Percentiles rank a stretch among this genome's conserved stretches.
Evolutionary conservation across 805 yeast genomes (phyloP).

Genomic region (Candida ovalis): DNA sequence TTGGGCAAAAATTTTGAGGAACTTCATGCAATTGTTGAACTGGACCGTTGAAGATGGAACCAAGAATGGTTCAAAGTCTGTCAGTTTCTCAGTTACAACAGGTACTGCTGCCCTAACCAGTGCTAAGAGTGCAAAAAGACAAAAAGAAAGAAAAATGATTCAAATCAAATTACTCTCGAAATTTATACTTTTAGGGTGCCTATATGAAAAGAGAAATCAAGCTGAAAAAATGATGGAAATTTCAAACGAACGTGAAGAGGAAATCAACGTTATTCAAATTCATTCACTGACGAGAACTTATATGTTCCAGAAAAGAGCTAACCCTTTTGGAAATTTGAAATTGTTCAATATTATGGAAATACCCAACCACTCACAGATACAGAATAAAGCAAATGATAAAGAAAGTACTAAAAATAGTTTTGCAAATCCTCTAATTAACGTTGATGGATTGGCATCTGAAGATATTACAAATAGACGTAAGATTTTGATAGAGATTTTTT

Average conservation of each 20-base stretch:
- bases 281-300: slow-evolving; percentile 53
- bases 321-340: slow-evolving; percentile 62
- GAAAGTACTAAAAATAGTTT: slow-evolving; percentile 3
- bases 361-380: slow-evolving; percentile 5
- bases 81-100: slow-evolving; percentile 25
- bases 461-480: slow-evolving; percentile 55
- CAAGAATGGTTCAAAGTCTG: slow-evolving; percentile 14
- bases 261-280: slow-evolving; percentile 17
- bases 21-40: slow-evolving; percentile 65
- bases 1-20: slow-evolving; percentile 66
- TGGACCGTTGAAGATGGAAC: slow-evolving; percentile 52
- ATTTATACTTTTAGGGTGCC: slow-evolving; percentile 25
- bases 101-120: slow-evolving; percentile 15
- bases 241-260: background rate
- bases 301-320: slow-evolving; percentile 51
- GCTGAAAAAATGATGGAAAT: background rate
- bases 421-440: slow-evolving; percentile 27
- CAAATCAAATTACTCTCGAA: slow-evolving; percentile 39
- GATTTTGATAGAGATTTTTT: slow-evolving; percentile 51
- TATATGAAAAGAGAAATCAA: slow-evolving; percentile 12
- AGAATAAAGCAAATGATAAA: background rate
- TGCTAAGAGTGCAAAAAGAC: slow-evolving; percentile 28
- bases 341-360: slow-evolving; percentile 44
- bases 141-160: slow-evolving; percentile 28
- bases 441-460: slow-evolving; percentile 51